These are phyloP conservation scores for Paspalum notatum DNA, from an alignment of 176 grass and related monocot species.

Conservation along the genomic window DNA sequence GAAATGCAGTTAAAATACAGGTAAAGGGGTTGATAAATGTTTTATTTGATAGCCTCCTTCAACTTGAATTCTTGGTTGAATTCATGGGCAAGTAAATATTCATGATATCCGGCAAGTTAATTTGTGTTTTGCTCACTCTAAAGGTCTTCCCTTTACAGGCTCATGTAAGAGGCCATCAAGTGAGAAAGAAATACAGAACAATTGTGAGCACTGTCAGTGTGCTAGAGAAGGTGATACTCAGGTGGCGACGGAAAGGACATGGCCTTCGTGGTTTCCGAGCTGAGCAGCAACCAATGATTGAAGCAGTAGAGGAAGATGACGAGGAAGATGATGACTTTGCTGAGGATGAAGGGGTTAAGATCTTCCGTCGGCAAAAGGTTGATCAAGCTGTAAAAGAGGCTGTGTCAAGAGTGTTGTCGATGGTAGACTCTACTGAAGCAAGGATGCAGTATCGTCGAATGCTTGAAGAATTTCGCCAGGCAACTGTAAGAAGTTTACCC, in stretches of 20 bases:
- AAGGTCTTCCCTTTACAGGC: slow-evolving; percentile 58
- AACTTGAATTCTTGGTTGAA: slow-evolving; percentile 23
- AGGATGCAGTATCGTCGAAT: slow-evolving; percentile 93
- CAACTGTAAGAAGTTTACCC: slow-evolving; percentile 71
- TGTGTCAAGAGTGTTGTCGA: slow-evolving; percentile 82
- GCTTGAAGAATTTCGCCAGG: slow-evolving; percentile 83
- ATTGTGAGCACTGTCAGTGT: slow-evolving; percentile 84
- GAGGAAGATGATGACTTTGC: slow-evolving; percentile 60
- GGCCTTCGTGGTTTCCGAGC: slow-evolving; percentile 83
- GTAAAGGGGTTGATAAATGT: slow-evolving; percentile 60
- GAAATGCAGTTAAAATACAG: slow-evolving; percentile 95
- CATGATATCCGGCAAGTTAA: slow-evolving; percentile 17
- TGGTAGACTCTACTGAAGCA: slow-evolving; percentile 82
- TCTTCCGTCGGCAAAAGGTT: slow-evolving; percentile 87
- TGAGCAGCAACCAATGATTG: slow-evolving; percentile 57
- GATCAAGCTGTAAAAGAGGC: slow-evolving; percentile 82
- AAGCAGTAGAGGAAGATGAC: slow-evolving; percentile 45
- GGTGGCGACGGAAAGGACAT: slow-evolving; percentile 90
- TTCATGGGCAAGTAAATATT: slow-evolving; percentile 8
- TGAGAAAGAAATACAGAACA: slow-evolving; percentile 85
- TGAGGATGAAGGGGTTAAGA: slow-evolving; percentile 77
- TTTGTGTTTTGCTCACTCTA: slow-evolving; percentile 12
- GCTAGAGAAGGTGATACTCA: slow-evolving; percentile 88
- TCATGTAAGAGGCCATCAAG: slow-evolving; percentile 94
- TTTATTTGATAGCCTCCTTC: slow-evolving; percentile 21